phyloP scores from a whole-genome alignment of 148 eudicot genomes.

The Rhododendron ferrugineum region DNA sequence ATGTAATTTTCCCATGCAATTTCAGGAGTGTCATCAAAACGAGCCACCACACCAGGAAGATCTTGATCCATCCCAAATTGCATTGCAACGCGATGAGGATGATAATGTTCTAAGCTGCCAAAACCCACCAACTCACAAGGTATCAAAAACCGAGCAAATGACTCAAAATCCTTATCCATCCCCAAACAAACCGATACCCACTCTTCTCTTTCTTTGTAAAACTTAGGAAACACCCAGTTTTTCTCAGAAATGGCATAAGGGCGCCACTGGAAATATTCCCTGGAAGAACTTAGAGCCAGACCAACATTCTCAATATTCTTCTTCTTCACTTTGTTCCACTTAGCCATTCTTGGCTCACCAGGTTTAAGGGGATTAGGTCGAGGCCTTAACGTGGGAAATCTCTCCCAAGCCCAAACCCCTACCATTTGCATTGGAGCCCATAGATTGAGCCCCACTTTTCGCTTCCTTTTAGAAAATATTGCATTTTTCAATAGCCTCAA shows the following conservation, averaged over 20 bases:
- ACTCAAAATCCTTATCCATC: constrained; percentile 13
- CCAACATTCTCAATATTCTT: constrained; percentile 1
- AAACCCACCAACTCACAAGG: constrained; percentile 36
- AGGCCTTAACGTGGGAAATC: constrained; percentile 38
- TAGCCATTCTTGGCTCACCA: constrained; percentile 35
- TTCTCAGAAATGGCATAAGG: constrained; percentile 26
- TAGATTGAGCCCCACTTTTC: background rate
- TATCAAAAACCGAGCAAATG: constrained; percentile 32
- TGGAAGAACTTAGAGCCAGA: background rate
- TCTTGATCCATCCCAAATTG: constrained; percentile 57
- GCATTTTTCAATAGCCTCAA: constrained; percentile 28
- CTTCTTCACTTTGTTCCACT: constrained; percentile 30
- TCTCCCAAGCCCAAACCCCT: constrained; percentile 66
- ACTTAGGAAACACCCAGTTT: constrained; percentile 11
- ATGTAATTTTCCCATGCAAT: constrained; percentile 18
- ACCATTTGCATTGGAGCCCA: constrained; percentile 38
- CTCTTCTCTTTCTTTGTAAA: constrained; percentile 16
- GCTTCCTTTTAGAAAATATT: background rate
- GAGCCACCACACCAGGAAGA: constrained; percentile 16
- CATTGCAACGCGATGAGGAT: constrained; percentile 45
- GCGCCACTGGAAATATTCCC: constrained; percentile 26
- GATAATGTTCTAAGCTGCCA: constrained; percentile 35
- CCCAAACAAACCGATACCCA: constrained; percentile 14
- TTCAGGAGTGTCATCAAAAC: background rate
- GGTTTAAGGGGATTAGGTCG: constrained; percentile 7